phyloP scores from a whole-genome alignment of 805 yeast species.

The Yarrowia keelungensis region DNA sequence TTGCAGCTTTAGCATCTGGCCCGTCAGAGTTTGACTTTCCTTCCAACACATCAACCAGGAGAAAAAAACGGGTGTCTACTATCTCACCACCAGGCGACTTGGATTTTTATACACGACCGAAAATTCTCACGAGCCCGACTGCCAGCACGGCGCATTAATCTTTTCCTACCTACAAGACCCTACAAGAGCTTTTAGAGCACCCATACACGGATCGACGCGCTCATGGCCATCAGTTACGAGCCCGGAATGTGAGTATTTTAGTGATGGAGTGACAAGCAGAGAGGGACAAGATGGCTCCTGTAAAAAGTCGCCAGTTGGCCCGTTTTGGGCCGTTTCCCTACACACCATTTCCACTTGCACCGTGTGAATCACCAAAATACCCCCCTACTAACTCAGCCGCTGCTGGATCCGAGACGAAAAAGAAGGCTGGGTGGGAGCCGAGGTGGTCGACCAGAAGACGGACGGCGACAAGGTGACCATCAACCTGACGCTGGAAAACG shows the following conservation, averaged over 20 bases:
- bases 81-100: neutral
- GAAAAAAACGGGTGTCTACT: conserved; percentile 20
- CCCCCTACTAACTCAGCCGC: conserved; percentile 47
- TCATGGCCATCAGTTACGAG: conserved; percentile 56
- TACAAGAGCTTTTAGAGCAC: too few species aligned
- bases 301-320: too few species aligned
- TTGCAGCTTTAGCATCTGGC: conserved; percentile 19
- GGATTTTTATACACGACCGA: too few species aligned
- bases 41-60: conserved; percentile 37
- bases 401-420: conserved; percentile 82
- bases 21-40: conserved; percentile 31
- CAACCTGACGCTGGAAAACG: conserved; percentile 61
- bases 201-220: conserved; percentile 34
- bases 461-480: conserved; percentile 57
- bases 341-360: neutral
- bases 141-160: too few species aligned
- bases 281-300: too few species aligned
- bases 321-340: too few species aligned
- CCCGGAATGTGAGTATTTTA: conserved; percentile 59
- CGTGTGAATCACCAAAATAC: conserved; percentile 1
- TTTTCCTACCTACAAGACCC: too few species aligned
- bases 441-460: conserved; percentile 57
- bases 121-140: too few species aligned
- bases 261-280: too few species aligned
- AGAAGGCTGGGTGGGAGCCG: conserved; percentile 78